These are phyloP conservation scores for Phycomyces nitens DNA, from an alignment of 192 early-diverging fungal genomes.

Conservation along the genomic window DNA sequence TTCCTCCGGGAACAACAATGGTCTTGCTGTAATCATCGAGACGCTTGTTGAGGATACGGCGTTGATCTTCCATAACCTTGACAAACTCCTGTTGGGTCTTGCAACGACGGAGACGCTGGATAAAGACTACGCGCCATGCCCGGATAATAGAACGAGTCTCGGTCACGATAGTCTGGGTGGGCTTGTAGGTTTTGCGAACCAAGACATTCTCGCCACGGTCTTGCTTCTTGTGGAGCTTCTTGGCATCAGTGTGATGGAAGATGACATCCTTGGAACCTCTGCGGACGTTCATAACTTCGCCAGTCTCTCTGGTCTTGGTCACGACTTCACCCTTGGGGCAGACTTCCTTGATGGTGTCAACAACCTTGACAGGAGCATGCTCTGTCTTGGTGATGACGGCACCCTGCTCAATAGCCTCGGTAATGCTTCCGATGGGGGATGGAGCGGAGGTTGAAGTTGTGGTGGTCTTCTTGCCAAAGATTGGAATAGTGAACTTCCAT, in stretches of 20 bases:
- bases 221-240: conserved; percentile 6
- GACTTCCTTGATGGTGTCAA: neutral
- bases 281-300: neutral
- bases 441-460: neutral
- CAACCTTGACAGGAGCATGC: neutral
- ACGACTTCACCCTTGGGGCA: neutral
- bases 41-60: conserved; percentile 10
- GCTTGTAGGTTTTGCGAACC: conserved; percentile 1
- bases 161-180: conserved; percentile 8
- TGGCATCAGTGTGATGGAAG: conserved; percentile 12
- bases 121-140: conserved; percentile 17
- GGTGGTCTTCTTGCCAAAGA: conserved; percentile 16
- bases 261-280: neutral
- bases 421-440: neutral
- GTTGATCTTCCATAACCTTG: conserved; percentile 6
- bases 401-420: conserved; percentile 7
- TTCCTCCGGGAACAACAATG: no score
- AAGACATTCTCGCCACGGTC: neutral
- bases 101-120: conserved; percentile 13
- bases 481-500: conserved; percentile 23
- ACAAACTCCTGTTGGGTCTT: conserved; percentile 9
- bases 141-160: conserved; percentile 12
- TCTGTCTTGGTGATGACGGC: conserved; percentile 11
- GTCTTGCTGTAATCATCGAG: conserved; percentile 7
- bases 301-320: neutral